Conservation (phyloP, 1,284 basidiomycete species). For the Serendipita sp. region DNA sequence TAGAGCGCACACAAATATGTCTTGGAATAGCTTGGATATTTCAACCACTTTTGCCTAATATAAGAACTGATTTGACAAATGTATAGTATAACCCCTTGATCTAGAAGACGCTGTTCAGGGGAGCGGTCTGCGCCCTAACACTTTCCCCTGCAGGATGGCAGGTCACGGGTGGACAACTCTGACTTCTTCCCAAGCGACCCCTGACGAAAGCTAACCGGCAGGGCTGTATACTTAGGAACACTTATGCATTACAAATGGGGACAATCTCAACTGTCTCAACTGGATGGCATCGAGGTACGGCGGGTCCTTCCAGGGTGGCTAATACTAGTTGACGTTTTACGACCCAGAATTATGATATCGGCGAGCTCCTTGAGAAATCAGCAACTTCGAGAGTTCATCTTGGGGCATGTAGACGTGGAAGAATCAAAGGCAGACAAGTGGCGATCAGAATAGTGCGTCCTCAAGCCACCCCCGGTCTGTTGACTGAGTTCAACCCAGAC, state of each 20-base stretch:
- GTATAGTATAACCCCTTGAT: too few relatives aligned
- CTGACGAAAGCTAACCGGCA: too few relatives aligned
- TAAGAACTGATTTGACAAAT: too few relatives aligned
- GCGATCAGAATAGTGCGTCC: not conserved
- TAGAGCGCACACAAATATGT: not conserved
- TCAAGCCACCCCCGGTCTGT: not conserved
- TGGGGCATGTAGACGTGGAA: not conserved
- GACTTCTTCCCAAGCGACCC: too few relatives aligned
- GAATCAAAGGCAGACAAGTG: conserved; percentile 7
- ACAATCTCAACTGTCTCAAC: not conserved
- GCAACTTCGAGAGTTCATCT: not conserved
- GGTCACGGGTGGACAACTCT: too few relatives aligned
- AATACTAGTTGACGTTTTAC: not conserved
- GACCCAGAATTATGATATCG: not conserved
- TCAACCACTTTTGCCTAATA: not conserved
- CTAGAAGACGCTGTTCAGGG: too few relatives aligned
- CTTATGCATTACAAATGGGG: not conserved
- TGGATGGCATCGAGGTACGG: not conserved
- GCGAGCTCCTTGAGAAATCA: not conserved
- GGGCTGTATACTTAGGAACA: too few relatives aligned
- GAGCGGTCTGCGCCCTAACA: too few relatives aligned
- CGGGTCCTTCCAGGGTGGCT: not conserved
- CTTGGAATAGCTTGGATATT: not conserved
- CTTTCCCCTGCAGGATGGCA: too few relatives aligned
- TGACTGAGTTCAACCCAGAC: not conserved